Evolutionary conservation across 208 protist genomes (phyloP).

Genomic region (Leishmania gerbilli): DNA sequence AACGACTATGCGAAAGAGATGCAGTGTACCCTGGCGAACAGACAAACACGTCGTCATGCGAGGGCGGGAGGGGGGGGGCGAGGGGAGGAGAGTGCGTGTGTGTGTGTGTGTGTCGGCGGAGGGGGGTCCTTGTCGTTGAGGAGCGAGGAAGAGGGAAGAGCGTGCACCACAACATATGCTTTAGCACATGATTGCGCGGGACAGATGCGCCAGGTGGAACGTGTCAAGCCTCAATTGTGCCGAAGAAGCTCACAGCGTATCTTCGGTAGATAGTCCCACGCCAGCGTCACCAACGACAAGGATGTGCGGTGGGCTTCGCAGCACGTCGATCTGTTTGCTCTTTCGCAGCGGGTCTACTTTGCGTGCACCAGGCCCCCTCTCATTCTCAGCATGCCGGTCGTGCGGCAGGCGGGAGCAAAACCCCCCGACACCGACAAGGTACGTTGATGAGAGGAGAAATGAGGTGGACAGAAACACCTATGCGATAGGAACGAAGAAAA

Average conservation of each 20-base stretch:
- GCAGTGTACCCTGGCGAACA: not conserved
- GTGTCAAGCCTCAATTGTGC: not conserved
- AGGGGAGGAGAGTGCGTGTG: not conserved
- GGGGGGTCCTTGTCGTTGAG: too few species aligned
- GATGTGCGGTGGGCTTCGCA: not conserved
- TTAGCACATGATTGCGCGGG: not conserved
- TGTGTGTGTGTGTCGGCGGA: not conserved
- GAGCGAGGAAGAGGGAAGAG: not conserved
- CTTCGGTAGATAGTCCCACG: not conserved
- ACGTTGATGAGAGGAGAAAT: not conserved
- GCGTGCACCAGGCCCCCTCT: not conserved
- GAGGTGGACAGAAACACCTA: not conserved
- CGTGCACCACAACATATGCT: too few species aligned
- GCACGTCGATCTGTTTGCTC: not conserved
- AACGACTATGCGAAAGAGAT: not conserved
- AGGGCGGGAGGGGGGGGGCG: not conserved
- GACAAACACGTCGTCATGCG: not conserved
- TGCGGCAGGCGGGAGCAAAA: not conserved
- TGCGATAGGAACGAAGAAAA: not conserved
- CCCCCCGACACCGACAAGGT: not conserved
- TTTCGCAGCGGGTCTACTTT: not conserved
- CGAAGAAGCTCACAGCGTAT: not conserved
- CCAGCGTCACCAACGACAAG: not conserved
- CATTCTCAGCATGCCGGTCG: not conserved
- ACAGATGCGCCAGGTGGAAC: not conserved